These are phyloP conservation scores for Selenicereus undatus DNA, from an alignment of 148 eudicot species.

Conservation along the genomic window DNA sequence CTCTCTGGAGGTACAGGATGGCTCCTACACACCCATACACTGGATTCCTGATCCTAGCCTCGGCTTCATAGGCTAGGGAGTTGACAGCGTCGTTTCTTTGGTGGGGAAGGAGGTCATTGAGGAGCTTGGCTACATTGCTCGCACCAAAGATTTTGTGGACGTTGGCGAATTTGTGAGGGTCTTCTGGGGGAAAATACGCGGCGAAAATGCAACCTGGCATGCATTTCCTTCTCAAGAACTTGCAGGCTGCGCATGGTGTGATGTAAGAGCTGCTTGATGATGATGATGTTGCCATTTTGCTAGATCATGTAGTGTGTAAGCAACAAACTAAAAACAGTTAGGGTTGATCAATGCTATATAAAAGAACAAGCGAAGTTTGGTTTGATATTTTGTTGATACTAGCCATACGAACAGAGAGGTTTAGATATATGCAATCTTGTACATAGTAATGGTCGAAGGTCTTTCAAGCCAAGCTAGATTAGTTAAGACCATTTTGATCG, in stretches of 20 bases:
- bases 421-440: no score
- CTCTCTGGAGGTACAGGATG: conserved; percentile 65
- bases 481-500: no score
- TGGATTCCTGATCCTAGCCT: conserved; percentile 69
- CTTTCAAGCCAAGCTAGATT: no score
- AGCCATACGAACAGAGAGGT: no score
- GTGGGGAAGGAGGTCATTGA: conserved; percentile 71
- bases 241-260: conserved; percentile 88
- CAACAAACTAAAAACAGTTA: not conserved
- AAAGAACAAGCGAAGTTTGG: no score
- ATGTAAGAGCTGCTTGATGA: conserved; percentile 49
- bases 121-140: conserved; percentile 72
- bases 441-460: no score
- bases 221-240: conserved; percentile 82
- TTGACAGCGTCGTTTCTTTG: conserved; percentile 77
- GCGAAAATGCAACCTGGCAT: conserved; percentile 78
- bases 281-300: conserved; percentile 52
- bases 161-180: conserved; percentile 76
- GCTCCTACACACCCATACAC: conserved; percentile 84
- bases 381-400: no score
- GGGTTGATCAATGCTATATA: not conserved
- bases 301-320: not conserved
- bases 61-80: conserved; percentile 82
- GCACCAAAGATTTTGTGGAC: conserved; percentile 94
- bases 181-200: conserved; percentile 82